Evolutionary conservation across 306 rosid species (phyloP).

Genomic region (Prunus mira): DNA sequence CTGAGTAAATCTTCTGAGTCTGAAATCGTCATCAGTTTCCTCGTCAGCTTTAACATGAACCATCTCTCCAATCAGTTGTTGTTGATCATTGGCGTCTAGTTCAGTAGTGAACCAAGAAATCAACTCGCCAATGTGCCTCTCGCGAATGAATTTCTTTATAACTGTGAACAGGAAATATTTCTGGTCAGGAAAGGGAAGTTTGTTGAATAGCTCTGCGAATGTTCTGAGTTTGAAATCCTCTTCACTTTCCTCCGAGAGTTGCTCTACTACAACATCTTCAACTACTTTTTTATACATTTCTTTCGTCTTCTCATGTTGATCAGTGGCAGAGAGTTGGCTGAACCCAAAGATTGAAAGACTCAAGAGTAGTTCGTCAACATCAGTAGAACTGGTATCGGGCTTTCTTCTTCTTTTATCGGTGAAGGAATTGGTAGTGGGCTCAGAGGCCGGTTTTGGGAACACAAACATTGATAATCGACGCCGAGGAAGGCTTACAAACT

Average conservation of each 20-base stretch:
- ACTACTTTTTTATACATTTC: too few relatives aligned
- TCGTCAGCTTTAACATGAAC: neutral
- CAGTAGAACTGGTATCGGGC: too few relatives aligned
- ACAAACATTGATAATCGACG: too few relatives aligned
- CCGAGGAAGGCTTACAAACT: too few relatives aligned
- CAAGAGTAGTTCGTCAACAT: neutral
- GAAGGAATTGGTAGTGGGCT: too few relatives aligned
- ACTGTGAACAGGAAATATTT: neutral
- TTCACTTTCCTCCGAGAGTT: neutral
- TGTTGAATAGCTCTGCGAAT: neutral
- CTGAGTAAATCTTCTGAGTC: neutral
- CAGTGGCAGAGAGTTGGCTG: neutral
- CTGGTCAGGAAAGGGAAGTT: neutral
- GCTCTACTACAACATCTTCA: too few relatives aligned
- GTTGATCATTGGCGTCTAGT: neutral
- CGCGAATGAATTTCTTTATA: neutral
- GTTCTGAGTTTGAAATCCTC: neutral
- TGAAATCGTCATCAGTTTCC: neutral
- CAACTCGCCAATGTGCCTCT: neutral
- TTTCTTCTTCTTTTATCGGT: too few relatives aligned
- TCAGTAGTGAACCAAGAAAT: constrained; percentile 1
- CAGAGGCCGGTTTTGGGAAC: too few relatives aligned
- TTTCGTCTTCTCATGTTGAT: too few relatives aligned
- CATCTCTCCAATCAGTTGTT: neutral
- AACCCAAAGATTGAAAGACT: neutral